Percentiles rank a stretch among this genome's conserved stretches.
Evolutionary conservation across 305 asterid genomes (phyloP).

Genomic region (Galium porrigens): DNA sequence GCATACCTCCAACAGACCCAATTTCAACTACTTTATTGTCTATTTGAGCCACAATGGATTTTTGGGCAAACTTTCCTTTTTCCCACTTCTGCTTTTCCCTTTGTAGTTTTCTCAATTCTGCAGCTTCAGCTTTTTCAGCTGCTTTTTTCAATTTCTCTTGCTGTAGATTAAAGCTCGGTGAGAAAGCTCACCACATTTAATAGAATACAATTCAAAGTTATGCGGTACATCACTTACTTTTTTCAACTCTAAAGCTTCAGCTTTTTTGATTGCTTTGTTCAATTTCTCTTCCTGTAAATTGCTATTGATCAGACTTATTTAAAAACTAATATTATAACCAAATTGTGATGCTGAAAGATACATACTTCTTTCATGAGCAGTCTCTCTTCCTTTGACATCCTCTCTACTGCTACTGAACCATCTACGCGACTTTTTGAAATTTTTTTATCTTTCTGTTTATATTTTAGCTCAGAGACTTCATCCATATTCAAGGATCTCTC

Average conservation of each 20-base stretch:
- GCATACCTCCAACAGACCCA: constrained; percentile 72
- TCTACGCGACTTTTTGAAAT: constrained; percentile 25
- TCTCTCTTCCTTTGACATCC: constrained; percentile 57
- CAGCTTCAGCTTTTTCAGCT: constrained; percentile 70
- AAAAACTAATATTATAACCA: background rate
- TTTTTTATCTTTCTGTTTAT: constrained; percentile 19
- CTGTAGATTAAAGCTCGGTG: constrained; percentile 30
- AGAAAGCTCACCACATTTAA: constrained; percentile 12
- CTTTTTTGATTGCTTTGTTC: constrained; percentile 63
- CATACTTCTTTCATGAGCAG: constrained; percentile 60
- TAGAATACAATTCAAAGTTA: background rate
- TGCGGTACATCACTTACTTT: constrained; percentile 14
- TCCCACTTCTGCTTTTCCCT: constrained; percentile 86
- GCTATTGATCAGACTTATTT: constrained; percentile 19
- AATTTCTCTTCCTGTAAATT: constrained; percentile 55
- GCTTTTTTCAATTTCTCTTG: constrained; percentile 72
- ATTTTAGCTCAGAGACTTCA: constrained; percentile 16
- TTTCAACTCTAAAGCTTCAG: constrained; percentile 68
- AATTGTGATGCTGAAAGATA: constrained; percentile 12
- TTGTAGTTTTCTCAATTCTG: constrained; percentile 47
- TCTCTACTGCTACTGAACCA: constrained; percentile 27
- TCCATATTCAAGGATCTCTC: constrained; percentile 19
- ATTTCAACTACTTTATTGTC: constrained; percentile 61
- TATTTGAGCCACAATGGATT: constrained; percentile 79
- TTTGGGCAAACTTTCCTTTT: constrained; percentile 65